These are phyloP conservation scores for Schwanniomyces polymorphus DNA, from an alignment of 805 yeast species.

Conservation along the genomic window DNA sequence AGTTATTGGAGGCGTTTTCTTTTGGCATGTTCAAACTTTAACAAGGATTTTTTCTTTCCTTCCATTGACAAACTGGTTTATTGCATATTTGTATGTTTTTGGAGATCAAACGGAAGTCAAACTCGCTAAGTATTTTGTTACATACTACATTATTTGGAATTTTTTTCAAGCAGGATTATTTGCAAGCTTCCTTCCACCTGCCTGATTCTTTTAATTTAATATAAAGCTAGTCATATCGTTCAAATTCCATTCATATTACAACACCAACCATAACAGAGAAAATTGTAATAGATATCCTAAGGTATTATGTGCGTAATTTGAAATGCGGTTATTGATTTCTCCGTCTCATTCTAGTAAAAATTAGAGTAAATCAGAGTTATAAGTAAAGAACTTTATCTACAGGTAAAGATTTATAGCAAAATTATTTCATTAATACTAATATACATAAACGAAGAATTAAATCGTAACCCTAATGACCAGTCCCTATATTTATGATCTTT, in stretches of 20 bases:
- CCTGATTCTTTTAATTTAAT: slow-evolving; percentile 39
- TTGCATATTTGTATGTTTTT: slow-evolving; percentile 35
- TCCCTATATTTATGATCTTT: slow-evolving; percentile 32
- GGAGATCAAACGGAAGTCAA: slow-evolving; percentile 5
- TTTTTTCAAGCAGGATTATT: slow-evolving; percentile 69
- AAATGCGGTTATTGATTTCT: no score
- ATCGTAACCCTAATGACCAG: slow-evolving; percentile 3
- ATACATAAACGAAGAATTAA: slow-evolving; percentile 8
- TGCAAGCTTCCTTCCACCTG: slow-evolving; percentile 90
- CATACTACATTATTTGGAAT: slow-evolving; percentile 62
- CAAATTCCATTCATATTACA: no score
- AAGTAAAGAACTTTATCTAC: no score
- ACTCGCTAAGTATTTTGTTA: slow-evolving; percentile 21
- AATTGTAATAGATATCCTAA: no score
- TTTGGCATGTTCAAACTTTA: slow-evolving; percentile 85
- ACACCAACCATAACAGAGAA: no score
- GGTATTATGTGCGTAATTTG: no score
- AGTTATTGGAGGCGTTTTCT: slow-evolving; percentile 49
- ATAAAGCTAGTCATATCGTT: no score
- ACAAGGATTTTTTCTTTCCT: slow-evolving; percentile 76
- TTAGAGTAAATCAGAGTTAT: no score
- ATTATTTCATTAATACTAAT: slow-evolving; percentile 8
- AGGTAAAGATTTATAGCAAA: background rate
- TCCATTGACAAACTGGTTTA: slow-evolving; percentile 75
- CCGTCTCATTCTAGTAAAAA: no score